Base-by-base conservation (phyloP, 805 yeast genomes). In the Candida railenensis region DNA sequence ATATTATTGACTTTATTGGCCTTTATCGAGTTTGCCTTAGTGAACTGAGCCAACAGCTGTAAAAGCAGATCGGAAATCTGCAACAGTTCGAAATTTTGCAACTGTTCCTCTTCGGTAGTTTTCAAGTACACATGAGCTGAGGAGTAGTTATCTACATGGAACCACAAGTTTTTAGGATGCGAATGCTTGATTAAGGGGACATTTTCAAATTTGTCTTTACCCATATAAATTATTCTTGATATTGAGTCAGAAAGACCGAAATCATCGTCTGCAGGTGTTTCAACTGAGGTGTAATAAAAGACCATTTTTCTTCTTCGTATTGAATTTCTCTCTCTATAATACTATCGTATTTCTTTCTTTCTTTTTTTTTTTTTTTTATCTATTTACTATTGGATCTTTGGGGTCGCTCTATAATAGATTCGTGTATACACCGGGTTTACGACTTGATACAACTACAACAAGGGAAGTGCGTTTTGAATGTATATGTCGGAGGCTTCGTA, bases 101-200 rank as follows among this genome's bases (percentile, higher is more conserved):
- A 65, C 19, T 69, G 67, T 45, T 77, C 82, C 19, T 74, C 78
- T 2, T 60, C 58, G 2, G 73, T 67, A 18, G 83, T 62, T 46
- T 88, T 76, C 22, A 86, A 66, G 55, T 88, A 88, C 8, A 88
- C 75, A 59, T 88, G 96, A 0, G 91, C 94, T 38, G 89, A 82
- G 3, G 89, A 83, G 41, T 81, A 70, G 52, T 83, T 84, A 53
- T 85, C 91, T 5, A 85, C 89, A 62, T 87, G 95, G 57, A 88
- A 87, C 92, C 95, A 87, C 3, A 85, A 67, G 59, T 86, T 83
- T 48, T 77, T 78, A 21, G 81, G 82, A 50, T 78, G 76, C 0
- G 91, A 87, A 54, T 80, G 76, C 58, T 80, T 81, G 47, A 87
- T 66, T 33, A 69, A 53, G 11, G 71, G 73, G 44, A 71, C 76